A percentile compares a stretch with the other conserved stretches of the same genome.
Conservation (phyloP, 805 yeast species). For the Wickerhamomyces bovis region DNA sequence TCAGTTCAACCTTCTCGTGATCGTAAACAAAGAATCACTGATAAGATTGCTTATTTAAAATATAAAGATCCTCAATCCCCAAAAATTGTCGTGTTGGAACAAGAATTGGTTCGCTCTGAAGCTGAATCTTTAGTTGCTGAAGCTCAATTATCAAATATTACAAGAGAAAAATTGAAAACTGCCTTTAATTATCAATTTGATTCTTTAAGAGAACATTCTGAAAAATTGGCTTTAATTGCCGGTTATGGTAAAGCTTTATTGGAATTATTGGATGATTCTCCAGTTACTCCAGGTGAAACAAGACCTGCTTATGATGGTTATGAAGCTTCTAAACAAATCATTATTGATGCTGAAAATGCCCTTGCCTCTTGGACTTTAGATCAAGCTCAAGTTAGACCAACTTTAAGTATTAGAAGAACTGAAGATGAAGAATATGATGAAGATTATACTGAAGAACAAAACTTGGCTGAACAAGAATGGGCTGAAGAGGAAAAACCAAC, state of each 20-base stretch:
- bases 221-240: slow-evolving; percentile 79
- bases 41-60: slow-evolving; percentile 76
- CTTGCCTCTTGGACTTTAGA: slow-evolving; percentile 82
- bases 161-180: slow-evolving; percentile 81
- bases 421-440: slow-evolving; percentile 49
- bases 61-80: slow-evolving; percentile 82
- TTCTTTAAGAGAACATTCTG: slow-evolving; percentile 79
- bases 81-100: slow-evolving; percentile 75
- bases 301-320: slow-evolving; percentile 87
- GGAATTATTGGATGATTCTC: slow-evolving; percentile 76
- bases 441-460: slow-evolving; percentile 42
- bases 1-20: slow-evolving; percentile 87
- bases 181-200: slow-evolving; percentile 83
- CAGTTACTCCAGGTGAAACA: slow-evolving; percentile 89
- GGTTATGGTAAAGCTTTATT: slow-evolving; percentile 85
- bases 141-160: slow-evolving; percentile 83
- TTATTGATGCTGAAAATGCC: slow-evolving; percentile 80
- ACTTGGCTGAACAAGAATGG: slow-evolving; percentile 48
- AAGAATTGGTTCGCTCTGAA: slow-evolving; percentile 86
- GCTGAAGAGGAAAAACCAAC: slow-evolving; percentile 33
- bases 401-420: slow-evolving; percentile 58
- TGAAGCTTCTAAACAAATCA: slow-evolving; percentile 83
- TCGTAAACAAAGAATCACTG: slow-evolving; percentile 79
- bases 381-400: slow-evolving; percentile 75
- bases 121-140: slow-evolving; percentile 90